Base-by-base conservation (phyloP, 768 basidiomycete species). In the Leucosporidium creatinivorum region DNA sequence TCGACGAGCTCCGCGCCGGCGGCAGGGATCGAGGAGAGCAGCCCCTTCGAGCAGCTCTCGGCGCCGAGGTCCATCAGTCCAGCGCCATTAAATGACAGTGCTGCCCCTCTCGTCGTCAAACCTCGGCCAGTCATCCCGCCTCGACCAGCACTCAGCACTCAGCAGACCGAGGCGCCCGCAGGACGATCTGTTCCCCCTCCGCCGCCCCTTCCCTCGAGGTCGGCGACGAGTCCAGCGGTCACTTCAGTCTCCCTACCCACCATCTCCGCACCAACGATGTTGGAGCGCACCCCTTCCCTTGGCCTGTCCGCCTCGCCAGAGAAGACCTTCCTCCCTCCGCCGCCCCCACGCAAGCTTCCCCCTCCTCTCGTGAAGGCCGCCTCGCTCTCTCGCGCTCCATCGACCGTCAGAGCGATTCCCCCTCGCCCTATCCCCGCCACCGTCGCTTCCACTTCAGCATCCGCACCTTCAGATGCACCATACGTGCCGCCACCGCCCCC, bases 401-500 rank as follows among this genome's bases (percentile, higher is more conserved):
- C 50, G 15, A 23, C 50, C 6, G 50, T 23, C 50, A 23, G 21
- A 8, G 23, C 50, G 50, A 51, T 51, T 23, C 50, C 21, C 17
- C 50, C 50, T 51, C 50, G 50, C 15, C 39, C 39, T 13, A 13
- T 44, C 15, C 39, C 39, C 39, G 39, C 39, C 15, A 15, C 39
- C 39, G 39, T 44, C 39, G 13, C 39, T 17, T 10, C 39, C 3
- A 13, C 15, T 15, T 2, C 50, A 51, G 18, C 21, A 19, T 3
- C 50, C 9, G 9, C 13, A 51, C 50, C 50, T 17, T 3, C 21
- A 23, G 50, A 23, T n/a, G 23, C 50, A 51, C 36, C 62, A 3
- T 72, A 72, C 47, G 30, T 72, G 8, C 70, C 70, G 13, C 70
- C 70, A 5, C 70, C 70, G 0, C 70, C 70, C 26, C 70, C 67